Evolutionary conservation across 2,329 filamentous ascomycete species (phyloP).

Genomic region (Cercospora berteroae): DNA sequence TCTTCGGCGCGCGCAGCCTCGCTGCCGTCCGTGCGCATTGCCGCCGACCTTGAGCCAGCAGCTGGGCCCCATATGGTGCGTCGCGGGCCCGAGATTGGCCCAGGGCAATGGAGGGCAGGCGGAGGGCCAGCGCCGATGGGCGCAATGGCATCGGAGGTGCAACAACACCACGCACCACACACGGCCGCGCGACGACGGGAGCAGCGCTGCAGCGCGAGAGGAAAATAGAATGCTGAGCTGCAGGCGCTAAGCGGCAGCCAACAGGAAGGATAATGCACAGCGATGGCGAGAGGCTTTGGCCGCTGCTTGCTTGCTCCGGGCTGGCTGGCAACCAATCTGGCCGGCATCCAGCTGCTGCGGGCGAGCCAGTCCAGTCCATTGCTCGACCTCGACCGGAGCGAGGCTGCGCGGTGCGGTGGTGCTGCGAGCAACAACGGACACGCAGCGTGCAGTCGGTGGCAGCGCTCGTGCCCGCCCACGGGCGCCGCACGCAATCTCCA

Average conservation of each 20-base stretch:
- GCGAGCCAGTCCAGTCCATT: not conserved
- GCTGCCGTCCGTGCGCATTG: conserved; percentile 17
- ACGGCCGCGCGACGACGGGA: not conserved
- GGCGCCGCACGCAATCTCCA: not conserved
- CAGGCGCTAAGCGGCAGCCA: conserved; percentile 8
- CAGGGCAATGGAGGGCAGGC: conserved; percentile 8
- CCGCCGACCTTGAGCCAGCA: conserved; percentile 21
- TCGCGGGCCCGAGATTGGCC: conserved; percentile 25
- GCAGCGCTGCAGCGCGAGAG: not conserved
- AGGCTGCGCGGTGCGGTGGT: not conserved
- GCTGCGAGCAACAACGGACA: too few species aligned
- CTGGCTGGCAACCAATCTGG: not conserved
- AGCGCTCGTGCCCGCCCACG: not conserved
- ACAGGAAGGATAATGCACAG: not conserved
- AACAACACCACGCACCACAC: not conserved
- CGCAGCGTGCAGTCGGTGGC: too few species aligned
- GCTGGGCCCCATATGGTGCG: conserved; percentile 4
- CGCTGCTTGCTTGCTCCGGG: not conserved
- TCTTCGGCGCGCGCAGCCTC: conserved; percentile 4
- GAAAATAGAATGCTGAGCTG: conserved; percentile 2
- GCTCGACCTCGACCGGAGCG: not conserved
- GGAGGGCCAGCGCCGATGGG: not conserved
- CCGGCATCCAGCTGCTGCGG: not conserved
- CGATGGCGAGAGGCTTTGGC: not conserved
- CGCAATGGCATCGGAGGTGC: conserved; percentile 1